These are phyloP conservation scores for Stylosanthes scabra DNA, from an alignment of 331 rosid species.

Conservation along the genomic window DNA sequence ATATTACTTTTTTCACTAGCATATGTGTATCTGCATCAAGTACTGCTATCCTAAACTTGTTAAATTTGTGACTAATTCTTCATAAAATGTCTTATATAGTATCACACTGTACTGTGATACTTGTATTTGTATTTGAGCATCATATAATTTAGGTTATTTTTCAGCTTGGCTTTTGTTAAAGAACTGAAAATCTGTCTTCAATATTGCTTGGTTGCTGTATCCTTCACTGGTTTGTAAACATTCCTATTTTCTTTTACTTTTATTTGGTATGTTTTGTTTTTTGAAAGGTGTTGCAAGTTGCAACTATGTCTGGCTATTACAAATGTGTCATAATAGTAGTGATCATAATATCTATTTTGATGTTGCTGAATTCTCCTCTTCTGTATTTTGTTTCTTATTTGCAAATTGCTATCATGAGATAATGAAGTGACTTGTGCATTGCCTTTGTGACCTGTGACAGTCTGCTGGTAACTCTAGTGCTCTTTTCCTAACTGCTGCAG, in stretches of 20 bases:
- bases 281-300: neutral
- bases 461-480: slow-evolving; percentile 95
- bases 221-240: neutral
- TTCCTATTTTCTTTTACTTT: neutral
- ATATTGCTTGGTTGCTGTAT: slow-evolving; percentile 19
- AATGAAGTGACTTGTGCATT: slow-evolving; percentile 50
- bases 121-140: no score
- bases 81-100: no score
- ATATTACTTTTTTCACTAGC: no score
- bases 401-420: slow-evolving; percentile 29
- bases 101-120: no score
- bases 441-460: slow-evolving; percentile 64
- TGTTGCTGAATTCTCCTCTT: slow-evolving; percentile 16
- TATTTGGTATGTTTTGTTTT: slow-evolving; percentile 16
- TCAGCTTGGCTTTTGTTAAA: slow-evolving; percentile 16
- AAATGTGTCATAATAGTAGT: neutral
- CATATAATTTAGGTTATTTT: neutral
- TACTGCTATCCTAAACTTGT: no score
- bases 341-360: neutral
- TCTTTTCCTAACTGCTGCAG: slow-evolving; percentile 99
- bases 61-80: no score
- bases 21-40: no score
- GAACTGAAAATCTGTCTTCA: neutral
- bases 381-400: slow-evolving; percentile 12
- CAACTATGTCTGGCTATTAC: slow-evolving; percentile 9